Conservation (phyloP, 495 filamentous ascomycete species). For the Annulohypoxylon maeteangense region DNA sequence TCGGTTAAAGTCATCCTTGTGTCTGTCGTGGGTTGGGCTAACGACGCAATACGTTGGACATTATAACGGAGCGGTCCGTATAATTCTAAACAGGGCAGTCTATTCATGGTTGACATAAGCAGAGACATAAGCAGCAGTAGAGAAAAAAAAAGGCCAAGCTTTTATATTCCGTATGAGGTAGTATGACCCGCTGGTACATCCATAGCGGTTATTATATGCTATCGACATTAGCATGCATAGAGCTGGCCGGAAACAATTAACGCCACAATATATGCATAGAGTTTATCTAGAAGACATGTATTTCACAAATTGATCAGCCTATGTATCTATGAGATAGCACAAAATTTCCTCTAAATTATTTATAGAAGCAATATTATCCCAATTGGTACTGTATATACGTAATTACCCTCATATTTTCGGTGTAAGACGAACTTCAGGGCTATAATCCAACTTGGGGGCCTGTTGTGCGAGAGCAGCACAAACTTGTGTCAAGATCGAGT, state of each 20-base stretch:
- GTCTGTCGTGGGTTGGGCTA: slow-evolving; percentile 23
- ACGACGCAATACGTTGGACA: slow-evolving; percentile 11
- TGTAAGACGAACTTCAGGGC: not conserved
- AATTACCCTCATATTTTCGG: slow-evolving; percentile 7
- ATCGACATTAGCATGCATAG: not conserved
- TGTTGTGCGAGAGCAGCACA: not conserved
- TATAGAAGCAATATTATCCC: slow-evolving; percentile 19
- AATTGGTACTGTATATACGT: not conserved
- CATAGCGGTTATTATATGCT: slow-evolving; percentile 21
- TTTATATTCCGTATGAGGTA: slow-evolving; percentile 27
- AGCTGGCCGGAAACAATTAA: not conserved
- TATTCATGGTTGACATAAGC: slow-evolving; percentile 31
- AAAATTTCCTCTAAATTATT: slow-evolving; percentile 2
- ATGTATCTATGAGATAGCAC: slow-evolving; percentile 16
- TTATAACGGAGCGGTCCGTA: slow-evolving; percentile 25
- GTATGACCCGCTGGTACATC: slow-evolving; percentile 20
- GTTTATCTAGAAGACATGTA: not conserved
- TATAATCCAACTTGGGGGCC: not conserved
- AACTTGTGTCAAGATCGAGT: not conserved
- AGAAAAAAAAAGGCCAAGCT: slow-evolving; percentile 8
- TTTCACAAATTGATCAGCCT: slow-evolving; percentile 17
- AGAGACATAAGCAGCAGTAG: too few relatives aligned
- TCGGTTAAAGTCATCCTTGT: slow-evolving; percentile 41
- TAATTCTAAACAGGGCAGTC: slow-evolving; percentile 10
- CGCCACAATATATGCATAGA: slow-evolving; percentile 20